Evolutionary conservation across 2,329 filamentous ascomycete species (phyloP).

Genomic region (Pseudogymnoascus sp.): DNA sequence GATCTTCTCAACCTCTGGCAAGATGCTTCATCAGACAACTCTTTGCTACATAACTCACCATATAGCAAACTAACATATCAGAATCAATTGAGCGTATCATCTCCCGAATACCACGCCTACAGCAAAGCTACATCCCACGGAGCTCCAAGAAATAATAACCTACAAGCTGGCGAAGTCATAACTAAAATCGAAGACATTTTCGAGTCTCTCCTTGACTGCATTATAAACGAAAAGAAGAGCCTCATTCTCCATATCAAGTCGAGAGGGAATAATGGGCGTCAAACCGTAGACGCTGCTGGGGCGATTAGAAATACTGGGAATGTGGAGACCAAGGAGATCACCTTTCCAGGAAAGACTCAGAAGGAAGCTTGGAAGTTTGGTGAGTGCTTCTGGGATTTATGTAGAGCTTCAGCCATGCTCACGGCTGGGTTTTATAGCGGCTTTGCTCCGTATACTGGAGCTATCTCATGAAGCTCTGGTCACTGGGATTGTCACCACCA

Average conservation of each 20-base stretch:
- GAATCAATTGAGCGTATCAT: not conserved
- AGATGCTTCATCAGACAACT: not conserved
- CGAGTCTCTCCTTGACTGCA: conserved; percentile 41
- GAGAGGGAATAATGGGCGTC: conserved; percentile 17
- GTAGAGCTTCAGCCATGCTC: conserved; percentile 12
- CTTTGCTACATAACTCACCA: not conserved
- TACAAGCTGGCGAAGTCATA: conserved; percentile 32
- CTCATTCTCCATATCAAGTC: conserved; percentile 42
- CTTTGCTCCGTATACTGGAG: conserved; percentile 50
- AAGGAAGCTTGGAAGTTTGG: conserved; percentile 46
- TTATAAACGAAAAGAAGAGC: conserved; percentile 36
- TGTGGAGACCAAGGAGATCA: conserved; percentile 15
- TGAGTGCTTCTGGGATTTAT: conserved; percentile 26
- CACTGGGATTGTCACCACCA: conserved; percentile 48
- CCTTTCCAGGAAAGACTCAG: conserved; percentile 41
- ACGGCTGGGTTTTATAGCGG: conserved; percentile 34
- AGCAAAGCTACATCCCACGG: not conserved
- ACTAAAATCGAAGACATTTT: conserved; percentile 49
- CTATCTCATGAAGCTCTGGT: conserved; percentile 51
- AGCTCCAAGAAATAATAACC: not conserved
- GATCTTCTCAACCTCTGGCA: not conserved
- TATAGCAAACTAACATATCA: not conserved
- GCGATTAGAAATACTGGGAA: not conserved
- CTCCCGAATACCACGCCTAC: not conserved
- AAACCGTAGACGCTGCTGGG: not conserved